These are phyloP conservation scores for Talaromyces atroroseus DNA, from an alignment of 2,329 filamentous ascomycete genomes.

Conservation along the genomic window DNA sequence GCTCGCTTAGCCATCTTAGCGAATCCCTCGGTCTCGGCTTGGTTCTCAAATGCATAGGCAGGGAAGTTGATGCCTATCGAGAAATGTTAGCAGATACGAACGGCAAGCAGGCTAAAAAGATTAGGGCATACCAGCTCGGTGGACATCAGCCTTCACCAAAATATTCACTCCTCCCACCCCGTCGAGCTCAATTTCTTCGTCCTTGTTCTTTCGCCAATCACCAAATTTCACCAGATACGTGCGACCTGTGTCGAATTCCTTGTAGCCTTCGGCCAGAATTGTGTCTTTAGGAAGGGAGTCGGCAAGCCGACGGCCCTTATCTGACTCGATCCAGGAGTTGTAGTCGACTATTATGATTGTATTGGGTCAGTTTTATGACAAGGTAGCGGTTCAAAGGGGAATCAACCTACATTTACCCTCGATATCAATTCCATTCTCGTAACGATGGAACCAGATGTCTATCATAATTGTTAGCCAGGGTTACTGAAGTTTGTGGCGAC, in stretches of 20 bases:
- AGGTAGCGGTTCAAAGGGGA: not conserved
- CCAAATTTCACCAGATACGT: slow-evolving; percentile 87
- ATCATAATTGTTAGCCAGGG: slow-evolving; percentile 17
- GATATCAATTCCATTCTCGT: slow-evolving; percentile 73
- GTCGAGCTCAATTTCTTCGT: slow-evolving; percentile 86
- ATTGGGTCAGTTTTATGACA: not conserved
- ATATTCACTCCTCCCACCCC: slow-evolving; percentile 97
- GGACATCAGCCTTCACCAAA: slow-evolving; percentile 94
- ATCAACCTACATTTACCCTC: slow-evolving; percentile 79
- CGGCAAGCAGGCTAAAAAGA: not conserved
- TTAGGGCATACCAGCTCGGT: slow-evolving; percentile 68
- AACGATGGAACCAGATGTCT: slow-evolving; percentile 98
- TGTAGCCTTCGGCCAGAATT: slow-evolving; percentile 90
- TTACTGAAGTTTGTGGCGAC: not conserved
- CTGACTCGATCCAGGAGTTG: slow-evolving; percentile 96
- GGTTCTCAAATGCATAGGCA: slow-evolving; percentile 93
- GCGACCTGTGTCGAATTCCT: slow-evolving; percentile 84
- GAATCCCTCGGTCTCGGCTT: slow-evolving; percentile 97
- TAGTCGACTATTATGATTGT: slow-evolving; percentile 69
- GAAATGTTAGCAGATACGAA: not conserved
- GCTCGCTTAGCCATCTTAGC: slow-evolving; percentile 98
- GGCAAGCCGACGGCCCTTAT: slow-evolving; percentile 72
- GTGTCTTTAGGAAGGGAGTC: slow-evolving; percentile 69
- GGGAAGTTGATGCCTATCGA: slow-evolving; percentile 88
- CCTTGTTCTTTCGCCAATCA: slow-evolving; percentile 86